Conservation (phyloP, 495 filamentous ascomycete species). For the Daldinia childiae region DNA sequence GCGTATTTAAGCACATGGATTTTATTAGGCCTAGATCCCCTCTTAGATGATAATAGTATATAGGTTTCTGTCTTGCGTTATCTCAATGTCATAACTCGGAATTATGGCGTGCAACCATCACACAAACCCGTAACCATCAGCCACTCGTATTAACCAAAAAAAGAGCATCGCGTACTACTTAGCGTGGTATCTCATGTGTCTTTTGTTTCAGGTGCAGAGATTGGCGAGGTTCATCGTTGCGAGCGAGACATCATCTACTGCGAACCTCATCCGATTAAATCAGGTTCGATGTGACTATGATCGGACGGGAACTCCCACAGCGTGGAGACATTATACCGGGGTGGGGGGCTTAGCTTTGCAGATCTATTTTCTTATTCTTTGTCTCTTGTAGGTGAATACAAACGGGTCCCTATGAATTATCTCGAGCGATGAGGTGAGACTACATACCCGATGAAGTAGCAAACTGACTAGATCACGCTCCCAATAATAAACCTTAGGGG, state of each 20-base stretch:
- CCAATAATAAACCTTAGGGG: background rate
- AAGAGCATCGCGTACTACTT: constrained; percentile 13
- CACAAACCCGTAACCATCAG: background rate
- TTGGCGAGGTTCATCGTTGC: constrained; percentile 21
- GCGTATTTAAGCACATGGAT: background rate
- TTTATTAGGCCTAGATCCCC: background rate
- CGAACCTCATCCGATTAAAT: constrained; percentile 24
- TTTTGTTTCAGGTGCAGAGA: constrained; percentile 27
- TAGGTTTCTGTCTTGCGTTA: constrained; percentile 2
- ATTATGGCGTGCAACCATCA: constrained; percentile 13
- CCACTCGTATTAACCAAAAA: constrained; percentile 8
- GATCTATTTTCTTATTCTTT: constrained; percentile 9
- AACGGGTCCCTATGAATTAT: constrained; percentile 17
- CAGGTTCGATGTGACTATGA: constrained; percentile 20
- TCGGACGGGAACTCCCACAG: constrained; percentile 30
- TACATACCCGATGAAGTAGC: background rate
- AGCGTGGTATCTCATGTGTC: background rate
- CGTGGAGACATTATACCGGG: constrained; percentile 21
- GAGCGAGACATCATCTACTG: constrained; percentile 22
- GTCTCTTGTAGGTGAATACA: constrained; percentile 19
- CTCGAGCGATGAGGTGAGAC: constrained; percentile 27
- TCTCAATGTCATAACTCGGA: constrained; percentile 4
- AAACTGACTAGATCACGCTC: background rate
- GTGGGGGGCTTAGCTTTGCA: constrained; percentile 7
- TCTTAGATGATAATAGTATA: constrained; percentile 4